A percentile compares a stretch with the other conserved stretches of the same genome.
Conservation (phyloP, 306 rosid species). For the Cucurbita pepo region DNA sequence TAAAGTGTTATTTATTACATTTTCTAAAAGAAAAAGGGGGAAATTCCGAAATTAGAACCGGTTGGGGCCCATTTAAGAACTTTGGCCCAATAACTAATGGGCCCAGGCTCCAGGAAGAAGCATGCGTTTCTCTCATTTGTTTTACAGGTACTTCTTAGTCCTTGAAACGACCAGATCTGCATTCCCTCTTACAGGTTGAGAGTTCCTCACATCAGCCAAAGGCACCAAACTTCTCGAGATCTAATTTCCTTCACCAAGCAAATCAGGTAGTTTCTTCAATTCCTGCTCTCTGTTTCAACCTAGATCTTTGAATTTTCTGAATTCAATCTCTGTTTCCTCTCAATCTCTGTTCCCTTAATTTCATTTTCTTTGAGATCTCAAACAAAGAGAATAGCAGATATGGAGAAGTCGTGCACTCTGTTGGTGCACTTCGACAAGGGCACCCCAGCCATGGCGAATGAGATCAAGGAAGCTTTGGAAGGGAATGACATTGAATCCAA, state of each 20-base stretch:
- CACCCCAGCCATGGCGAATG: constrained; percentile 72
- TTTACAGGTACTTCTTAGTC: neutral
- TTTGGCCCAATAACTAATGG: neutral
- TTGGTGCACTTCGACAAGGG: constrained; percentile 89
- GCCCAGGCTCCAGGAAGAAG: neutral
- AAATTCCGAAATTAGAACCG: neutral
- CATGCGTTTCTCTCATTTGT: neutral
- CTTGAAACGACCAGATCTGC: constrained; percentile 5
- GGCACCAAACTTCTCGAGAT: constrained; percentile 3
- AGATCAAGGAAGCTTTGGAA: constrained; percentile 78
- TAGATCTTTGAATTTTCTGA: constrained; percentile 5
- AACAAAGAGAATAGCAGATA: neutral
- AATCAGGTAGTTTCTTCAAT: neutral
- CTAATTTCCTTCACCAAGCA: neutral
- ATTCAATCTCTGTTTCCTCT: neutral
- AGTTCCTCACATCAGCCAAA: neutral
- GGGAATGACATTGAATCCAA: constrained; percentile 55
- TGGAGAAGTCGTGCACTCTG: constrained; percentile 87
- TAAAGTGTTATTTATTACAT: too few relatives aligned
- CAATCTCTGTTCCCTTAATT: neutral
- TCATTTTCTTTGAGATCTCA: constrained; percentile 7
- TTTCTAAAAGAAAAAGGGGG: too few relatives aligned
- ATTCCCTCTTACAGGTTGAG: neutral
- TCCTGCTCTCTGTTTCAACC: neutral
- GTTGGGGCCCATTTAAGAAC: neutral